Conservation (phyloP, 768 basidiomycete species). For the Neoboletus magnificus region DNA sequence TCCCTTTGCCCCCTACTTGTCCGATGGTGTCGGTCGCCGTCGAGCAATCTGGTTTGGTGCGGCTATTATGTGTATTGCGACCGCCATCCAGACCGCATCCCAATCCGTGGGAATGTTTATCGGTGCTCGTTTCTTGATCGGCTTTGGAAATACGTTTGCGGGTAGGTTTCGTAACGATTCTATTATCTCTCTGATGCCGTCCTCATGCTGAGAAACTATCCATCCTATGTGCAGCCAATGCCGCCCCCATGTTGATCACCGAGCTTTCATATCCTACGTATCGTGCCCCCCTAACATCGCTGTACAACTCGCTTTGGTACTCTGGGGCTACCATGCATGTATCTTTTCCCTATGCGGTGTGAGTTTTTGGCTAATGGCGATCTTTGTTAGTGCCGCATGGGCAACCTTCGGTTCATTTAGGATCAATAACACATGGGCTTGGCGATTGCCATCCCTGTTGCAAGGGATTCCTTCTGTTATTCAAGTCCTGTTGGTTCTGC, state of each 20-base stretch:
- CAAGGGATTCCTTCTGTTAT: slow-evolving; percentile 69
- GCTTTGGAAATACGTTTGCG: slow-evolving; percentile 73
- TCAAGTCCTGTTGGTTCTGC: slow-evolving; percentile 63
- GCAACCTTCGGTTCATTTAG: slow-evolving; percentile 77
- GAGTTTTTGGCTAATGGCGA: background rate
- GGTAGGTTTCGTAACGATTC: slow-evolving; percentile 31
- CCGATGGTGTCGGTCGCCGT: slow-evolving; percentile 70
- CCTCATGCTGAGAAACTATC: background rate
- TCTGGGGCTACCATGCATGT: slow-evolving; percentile 75
- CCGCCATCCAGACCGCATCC: slow-evolving; percentile 65
- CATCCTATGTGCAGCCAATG: slow-evolving; percentile 43
- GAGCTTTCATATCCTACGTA: slow-evolving; percentile 81
- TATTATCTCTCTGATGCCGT: background rate
- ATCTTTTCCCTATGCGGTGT: background rate
- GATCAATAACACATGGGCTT: slow-evolving; percentile 65
- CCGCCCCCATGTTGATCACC: slow-evolving; percentile 79
- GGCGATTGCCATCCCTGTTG: slow-evolving; percentile 76
- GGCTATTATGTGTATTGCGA: slow-evolving; percentile 61
- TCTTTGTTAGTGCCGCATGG: slow-evolving; percentile 61
- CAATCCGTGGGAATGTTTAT: slow-evolving; percentile 78
- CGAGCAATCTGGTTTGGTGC: slow-evolving; percentile 65
- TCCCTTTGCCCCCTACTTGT: slow-evolving; percentile 67
- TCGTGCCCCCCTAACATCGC: slow-evolving; percentile 72
- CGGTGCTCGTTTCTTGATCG: slow-evolving; percentile 74
- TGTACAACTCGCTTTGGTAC: slow-evolving; percentile 85